These are phyloP conservation scores for Orbilia quercus DNA, from an alignment of 2,329 filamentous ascomycete species.

Conservation along the genomic window DNA sequence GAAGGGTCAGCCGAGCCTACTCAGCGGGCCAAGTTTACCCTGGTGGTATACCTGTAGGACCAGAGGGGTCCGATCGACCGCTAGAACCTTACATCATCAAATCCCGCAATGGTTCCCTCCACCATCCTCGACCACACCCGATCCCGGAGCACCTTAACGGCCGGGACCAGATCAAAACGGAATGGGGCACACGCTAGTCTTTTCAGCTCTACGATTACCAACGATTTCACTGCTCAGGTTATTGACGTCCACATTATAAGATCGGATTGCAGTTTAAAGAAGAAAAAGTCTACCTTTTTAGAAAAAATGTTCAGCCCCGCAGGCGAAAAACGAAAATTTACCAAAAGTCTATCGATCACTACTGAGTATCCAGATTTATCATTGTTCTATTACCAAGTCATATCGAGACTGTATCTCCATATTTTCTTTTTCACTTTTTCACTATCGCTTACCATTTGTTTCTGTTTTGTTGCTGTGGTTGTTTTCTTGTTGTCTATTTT, in stretches of 20 bases:
- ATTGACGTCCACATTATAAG: constrained; percentile 27
- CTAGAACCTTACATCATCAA: constrained; percentile 48
- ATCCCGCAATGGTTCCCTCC: constrained; percentile 49
- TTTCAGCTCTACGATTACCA: constrained; percentile 42
- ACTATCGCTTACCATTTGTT: constrained; percentile 1
- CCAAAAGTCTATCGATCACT: constrained; percentile 42
- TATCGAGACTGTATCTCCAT: constrained; percentile 21
- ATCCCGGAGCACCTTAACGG: constrained; percentile 46
- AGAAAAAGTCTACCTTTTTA: constrained; percentile 38
- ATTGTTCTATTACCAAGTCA: constrained; percentile 12
- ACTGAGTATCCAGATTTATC: constrained; percentile 20
- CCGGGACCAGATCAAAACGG: constrained; percentile 48
- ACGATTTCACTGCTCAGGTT: constrained; percentile 33
- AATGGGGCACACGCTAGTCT: constrained; percentile 45
- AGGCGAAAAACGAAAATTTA: constrained; percentile 43
- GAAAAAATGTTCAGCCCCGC: constrained; percentile 45
- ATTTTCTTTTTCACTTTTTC: constrained; percentile 22
- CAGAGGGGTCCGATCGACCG: constrained; percentile 46
- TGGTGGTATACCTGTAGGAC: constrained; percentile 34
- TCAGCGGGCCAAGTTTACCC: constrained; percentile 53
- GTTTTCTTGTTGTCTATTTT: constrained; percentile 6
- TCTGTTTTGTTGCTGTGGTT: constrained; percentile 20
- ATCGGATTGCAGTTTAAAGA: constrained; percentile 39
- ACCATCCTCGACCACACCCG: constrained; percentile 46
- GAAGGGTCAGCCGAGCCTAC: constrained; percentile 47